These are phyloP conservation scores for Fraxinus americana DNA, from an alignment of 257 asterid species.

Conservation along the genomic window DNA sequence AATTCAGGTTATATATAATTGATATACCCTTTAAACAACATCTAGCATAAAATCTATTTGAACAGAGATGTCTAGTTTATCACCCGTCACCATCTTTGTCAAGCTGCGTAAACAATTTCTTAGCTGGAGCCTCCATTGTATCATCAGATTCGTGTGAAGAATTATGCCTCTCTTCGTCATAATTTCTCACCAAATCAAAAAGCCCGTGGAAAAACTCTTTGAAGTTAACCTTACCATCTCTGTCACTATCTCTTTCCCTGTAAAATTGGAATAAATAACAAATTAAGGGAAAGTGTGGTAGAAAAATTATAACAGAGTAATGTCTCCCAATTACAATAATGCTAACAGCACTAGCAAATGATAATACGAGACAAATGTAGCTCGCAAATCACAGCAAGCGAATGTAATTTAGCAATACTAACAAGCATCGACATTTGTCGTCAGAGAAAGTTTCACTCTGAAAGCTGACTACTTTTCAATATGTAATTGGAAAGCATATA, in stretches of 20 bases:
- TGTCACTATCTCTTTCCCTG: conserved; percentile 91
- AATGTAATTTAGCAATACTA: neutral
- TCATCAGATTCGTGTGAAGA: conserved; percentile 50
- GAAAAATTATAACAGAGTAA: conserved; percentile 12
- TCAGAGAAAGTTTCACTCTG: neutral
- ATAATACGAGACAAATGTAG: neutral
- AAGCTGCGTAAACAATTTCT: conserved; percentile 68
- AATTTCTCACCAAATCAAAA: conserved; percentile 74
- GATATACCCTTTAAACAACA: conserved; percentile 14
- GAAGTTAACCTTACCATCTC: conserved; percentile 82
- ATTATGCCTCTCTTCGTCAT: conserved; percentile 67
- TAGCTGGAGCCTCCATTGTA: conserved; percentile 65
- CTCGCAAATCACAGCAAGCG: neutral
- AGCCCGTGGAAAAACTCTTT: conserved; percentile 90
- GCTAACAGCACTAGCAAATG: neutral
- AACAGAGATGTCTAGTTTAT: conserved; percentile 23
- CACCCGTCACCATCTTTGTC: conserved; percentile 96
- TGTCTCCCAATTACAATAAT: neutral
- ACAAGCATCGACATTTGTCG: neutral
- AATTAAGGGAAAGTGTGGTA: neutral
- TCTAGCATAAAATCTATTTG: conserved; percentile 5
- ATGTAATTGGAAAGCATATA: neutral
- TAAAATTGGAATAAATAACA: conserved; percentile 16
- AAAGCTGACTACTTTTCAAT: neutral
- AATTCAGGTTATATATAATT: conserved; percentile 11